Conservation (phyloP, 2,329 filamentous ascomycete genomes). For the Sporothrix pseudoabietina region DNA sequence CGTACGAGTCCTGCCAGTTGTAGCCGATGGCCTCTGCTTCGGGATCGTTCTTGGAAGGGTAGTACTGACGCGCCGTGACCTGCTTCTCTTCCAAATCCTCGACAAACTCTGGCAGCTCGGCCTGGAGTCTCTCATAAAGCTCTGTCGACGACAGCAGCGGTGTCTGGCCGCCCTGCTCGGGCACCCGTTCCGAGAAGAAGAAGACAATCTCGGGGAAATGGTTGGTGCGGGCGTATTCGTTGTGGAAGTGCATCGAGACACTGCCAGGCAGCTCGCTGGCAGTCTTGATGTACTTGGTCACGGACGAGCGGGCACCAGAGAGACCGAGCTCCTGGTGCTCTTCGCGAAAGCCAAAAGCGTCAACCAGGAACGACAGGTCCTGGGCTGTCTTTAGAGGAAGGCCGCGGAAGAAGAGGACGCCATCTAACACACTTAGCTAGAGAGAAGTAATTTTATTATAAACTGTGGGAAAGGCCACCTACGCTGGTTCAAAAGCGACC, state of each 20-base stretch:
- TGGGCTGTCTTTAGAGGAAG: slow-evolving; percentile 34
- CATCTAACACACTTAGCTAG: slow-evolving; percentile 24
- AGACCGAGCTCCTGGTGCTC: slow-evolving; percentile 28
- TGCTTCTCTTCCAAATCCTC: slow-evolving; percentile 35
- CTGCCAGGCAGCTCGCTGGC: slow-evolving; percentile 40
- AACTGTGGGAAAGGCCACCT: background rate
- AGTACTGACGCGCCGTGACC: slow-evolving; percentile 31
- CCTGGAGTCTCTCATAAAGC: slow-evolving; percentile 35
- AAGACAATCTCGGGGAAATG: slow-evolving; percentile 39
- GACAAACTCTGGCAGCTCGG: slow-evolving; percentile 36
- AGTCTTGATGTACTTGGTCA: slow-evolving; percentile 25
- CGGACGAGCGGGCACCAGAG: slow-evolving; percentile 36
- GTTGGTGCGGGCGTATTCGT: slow-evolving; percentile 38
- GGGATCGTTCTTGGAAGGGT: slow-evolving; percentile 31
- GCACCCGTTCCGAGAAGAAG: slow-evolving; percentile 37
- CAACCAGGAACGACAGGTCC: slow-evolving; percentile 38
- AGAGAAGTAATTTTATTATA: rapidly evolving
- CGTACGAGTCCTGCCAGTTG: slow-evolving; percentile 34
- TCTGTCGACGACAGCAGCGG: slow-evolving; percentile 37
- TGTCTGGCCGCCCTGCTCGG: slow-evolving; percentile 37
- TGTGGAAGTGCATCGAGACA: slow-evolving; percentile 37
- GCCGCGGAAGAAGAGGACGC: slow-evolving; percentile 38
- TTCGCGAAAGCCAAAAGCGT: slow-evolving; percentile 37
- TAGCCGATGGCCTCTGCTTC: slow-evolving; percentile 29
- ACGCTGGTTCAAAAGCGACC: slow-evolving; percentile 8